Percentiles rank a stretch among this genome's conserved stretches.
These are phyloP conservation scores for Neurospora pannonica DNA, from an alignment of 495 filamentous ascomycete genomes.

Conservation along the genomic window DNA sequence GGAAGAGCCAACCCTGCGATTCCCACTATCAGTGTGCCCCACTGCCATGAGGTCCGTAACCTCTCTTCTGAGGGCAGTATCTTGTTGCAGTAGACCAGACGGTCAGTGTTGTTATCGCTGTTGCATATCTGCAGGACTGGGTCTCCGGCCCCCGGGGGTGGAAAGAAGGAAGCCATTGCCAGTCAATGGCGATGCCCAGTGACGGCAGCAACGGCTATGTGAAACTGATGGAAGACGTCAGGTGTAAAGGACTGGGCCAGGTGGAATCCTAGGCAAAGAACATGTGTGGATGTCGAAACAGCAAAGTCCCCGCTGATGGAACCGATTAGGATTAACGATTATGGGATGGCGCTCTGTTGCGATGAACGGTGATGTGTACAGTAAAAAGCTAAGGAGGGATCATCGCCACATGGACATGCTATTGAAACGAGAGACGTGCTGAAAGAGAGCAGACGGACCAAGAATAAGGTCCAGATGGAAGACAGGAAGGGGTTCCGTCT, in stretches of 20 bases:
- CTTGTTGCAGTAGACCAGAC: slow-evolving; percentile 19
- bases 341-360: neutral
- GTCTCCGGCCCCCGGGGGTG: slow-evolving; percentile 14
- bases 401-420: neutral
- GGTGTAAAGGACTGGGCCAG: neutral
- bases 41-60: slow-evolving; percentile 9
- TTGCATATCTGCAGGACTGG: slow-evolving; percentile 15
- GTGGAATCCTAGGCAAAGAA: neutral
- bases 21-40: slow-evolving; percentile 10
- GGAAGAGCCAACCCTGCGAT: slow-evolving; percentile 8
- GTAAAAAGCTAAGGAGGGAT: neutral
- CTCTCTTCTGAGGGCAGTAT: slow-evolving; percentile 5
- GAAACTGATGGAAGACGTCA: neutral
- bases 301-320: neutral
- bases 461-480: neutral
- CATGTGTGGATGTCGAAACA: neutral
- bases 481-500: neutral
- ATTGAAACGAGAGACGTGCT: neutral
- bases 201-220: neutral
- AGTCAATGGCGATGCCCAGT: neutral
- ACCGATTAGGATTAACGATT: neutral
- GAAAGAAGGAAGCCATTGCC: slow-evolving; percentile 20
- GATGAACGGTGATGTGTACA: neutral
- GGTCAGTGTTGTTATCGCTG: neutral
- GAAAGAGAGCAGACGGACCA: neutral